phyloP scores from a whole-genome alignment of 148 eudicot genomes.

The Nepenthes gracilis region DNA sequence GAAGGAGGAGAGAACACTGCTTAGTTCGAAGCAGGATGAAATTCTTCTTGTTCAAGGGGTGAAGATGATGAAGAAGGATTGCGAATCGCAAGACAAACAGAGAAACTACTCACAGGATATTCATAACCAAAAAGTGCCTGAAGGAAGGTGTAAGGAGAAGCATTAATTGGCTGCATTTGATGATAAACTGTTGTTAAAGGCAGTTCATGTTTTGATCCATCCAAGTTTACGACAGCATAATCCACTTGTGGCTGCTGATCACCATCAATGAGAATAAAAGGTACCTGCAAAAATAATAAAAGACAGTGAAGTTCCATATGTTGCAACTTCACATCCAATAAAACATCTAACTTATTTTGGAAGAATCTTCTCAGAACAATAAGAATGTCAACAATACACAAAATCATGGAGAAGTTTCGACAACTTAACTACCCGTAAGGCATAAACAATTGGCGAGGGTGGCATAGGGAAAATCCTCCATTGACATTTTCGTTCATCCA shows the following conservation, averaged over 20 bases:
- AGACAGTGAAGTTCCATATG: not conserved
- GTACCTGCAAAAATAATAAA: conserved; percentile 38
- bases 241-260: conserved; percentile 39
- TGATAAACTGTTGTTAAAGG: conserved; percentile 82
- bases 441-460: too few relatives aligned
- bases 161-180: conserved; percentile 60
- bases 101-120: conserved; percentile 56
- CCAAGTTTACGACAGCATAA: conserved; percentile 64
- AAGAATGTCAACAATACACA: too few relatives aligned
- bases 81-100: not conserved
- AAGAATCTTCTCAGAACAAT: too few relatives aligned
- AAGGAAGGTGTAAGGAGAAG: conserved; percentile 63
- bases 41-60: too few relatives aligned
- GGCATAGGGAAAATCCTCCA: too few relatives aligned
- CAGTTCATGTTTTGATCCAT: conserved; percentile 70
- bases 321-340: too few relatives aligned
- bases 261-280: conserved; percentile 72
- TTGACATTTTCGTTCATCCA: too few relatives aligned
- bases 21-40: too few relatives aligned
- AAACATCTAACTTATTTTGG: too few relatives aligned
- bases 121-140: conserved; percentile 81
- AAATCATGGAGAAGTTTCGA: too few relatives aligned
- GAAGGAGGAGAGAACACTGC: too few relatives aligned
- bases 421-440: too few relatives aligned
- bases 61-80: not conserved